Conservation (phyloP, 805 yeast species). For the Kurtzmaniella cleridarum region DNA sequence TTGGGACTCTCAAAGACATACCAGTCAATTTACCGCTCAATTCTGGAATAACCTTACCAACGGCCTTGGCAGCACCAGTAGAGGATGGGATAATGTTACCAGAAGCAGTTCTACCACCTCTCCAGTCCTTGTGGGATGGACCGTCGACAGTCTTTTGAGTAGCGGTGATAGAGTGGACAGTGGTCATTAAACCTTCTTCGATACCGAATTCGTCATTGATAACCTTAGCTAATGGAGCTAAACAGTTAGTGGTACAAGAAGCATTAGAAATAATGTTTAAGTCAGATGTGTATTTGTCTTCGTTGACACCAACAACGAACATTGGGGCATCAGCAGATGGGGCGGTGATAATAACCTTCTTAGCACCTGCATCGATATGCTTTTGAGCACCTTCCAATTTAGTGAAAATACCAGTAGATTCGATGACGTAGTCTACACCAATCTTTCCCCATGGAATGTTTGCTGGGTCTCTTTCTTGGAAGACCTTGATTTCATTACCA, state of each 20-base stretch:
- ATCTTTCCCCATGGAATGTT: constrained; percentile 29
- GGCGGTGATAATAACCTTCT: constrained; percentile 30
- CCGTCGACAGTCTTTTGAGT: constrained; percentile 34
- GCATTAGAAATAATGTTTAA: constrained; percentile 29
- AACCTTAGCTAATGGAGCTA: constrained; percentile 34
- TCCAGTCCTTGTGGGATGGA: constrained; percentile 36
- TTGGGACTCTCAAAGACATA: constrained; percentile 32
- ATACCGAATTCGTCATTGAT: constrained; percentile 30
- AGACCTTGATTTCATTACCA: constrained; percentile 23
- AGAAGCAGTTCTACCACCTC: constrained; percentile 35
- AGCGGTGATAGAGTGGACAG: constrained; percentile 33
- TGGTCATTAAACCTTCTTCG: constrained; percentile 33
- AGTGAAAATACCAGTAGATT: constrained; percentile 34
- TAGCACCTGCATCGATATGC: constrained; percentile 33
- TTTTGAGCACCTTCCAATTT: constrained; percentile 29
- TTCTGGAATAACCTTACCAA: constrained; percentile 32
- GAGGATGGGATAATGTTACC: constrained; percentile 33
- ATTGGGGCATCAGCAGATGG: constrained; percentile 33
- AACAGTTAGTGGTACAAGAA: constrained; percentile 34
- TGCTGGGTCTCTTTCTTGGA: constrained; percentile 31
- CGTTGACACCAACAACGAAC: constrained; percentile 32
- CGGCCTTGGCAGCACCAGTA: constrained; percentile 35
- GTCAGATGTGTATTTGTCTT: constrained; percentile 28
- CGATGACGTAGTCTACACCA: constrained; percentile 27
- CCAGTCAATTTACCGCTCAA: constrained; percentile 34